Percentiles rank a stretch among this genome's conserved stretches.
phyloP scores from a whole-genome alignment of 1,284 basidiomycete species.

The Microbotryum silenes-acaulis region DNA sequence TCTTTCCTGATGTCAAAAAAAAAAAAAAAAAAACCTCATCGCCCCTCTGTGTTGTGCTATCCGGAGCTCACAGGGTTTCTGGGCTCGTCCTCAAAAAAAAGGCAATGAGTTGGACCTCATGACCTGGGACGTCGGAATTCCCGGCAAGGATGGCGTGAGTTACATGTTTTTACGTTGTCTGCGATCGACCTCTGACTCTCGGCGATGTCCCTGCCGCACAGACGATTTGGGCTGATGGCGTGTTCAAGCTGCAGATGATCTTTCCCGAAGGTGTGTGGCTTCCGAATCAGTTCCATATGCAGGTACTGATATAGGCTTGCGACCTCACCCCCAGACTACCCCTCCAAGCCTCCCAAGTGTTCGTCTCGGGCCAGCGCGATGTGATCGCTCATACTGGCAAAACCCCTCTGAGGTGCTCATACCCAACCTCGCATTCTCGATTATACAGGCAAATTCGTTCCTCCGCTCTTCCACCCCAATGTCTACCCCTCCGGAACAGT shows the following conservation, averaged over 20 bases:
- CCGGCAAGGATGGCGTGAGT: conserved; percentile 55
- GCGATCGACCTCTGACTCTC: background rate
- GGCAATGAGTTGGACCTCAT: conserved; percentile 89
- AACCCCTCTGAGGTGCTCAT: background rate
- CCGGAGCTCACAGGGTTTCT: conserved; percentile 22
- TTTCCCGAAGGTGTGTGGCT: conserved; percentile 76
- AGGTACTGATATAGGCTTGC: conserved; percentile 6
- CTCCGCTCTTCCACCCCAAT: conserved; percentile 95
- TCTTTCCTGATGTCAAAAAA: background rate
- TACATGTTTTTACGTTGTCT: background rate
- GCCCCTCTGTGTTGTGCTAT: background rate
- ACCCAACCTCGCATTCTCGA: conserved; percentile 1
- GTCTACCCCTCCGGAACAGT: conserved; percentile 98
- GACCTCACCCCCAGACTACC: conserved; percentile 60
- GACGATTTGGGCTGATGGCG: conserved; percentile 94
- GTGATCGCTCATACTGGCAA: background rate
- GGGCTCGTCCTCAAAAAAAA: conserved; percentile 25
- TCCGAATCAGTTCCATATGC: conserved; percentile 19
- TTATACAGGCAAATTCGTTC: conserved; percentile 81
- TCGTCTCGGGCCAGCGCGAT: conserved; percentile 33
- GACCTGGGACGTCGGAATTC: conserved; percentile 85
- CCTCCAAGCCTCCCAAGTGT: conserved; percentile 94
- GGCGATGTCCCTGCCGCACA: conserved; percentile 40
- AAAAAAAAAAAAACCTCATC: background rate
- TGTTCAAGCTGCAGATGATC: conserved; percentile 86